Evolutionary conservation across 495 filamentous ascomycete species (phyloP), one percentile per base, ranked within the genome.

Genomic region (Penicillium arizonense): DNA sequence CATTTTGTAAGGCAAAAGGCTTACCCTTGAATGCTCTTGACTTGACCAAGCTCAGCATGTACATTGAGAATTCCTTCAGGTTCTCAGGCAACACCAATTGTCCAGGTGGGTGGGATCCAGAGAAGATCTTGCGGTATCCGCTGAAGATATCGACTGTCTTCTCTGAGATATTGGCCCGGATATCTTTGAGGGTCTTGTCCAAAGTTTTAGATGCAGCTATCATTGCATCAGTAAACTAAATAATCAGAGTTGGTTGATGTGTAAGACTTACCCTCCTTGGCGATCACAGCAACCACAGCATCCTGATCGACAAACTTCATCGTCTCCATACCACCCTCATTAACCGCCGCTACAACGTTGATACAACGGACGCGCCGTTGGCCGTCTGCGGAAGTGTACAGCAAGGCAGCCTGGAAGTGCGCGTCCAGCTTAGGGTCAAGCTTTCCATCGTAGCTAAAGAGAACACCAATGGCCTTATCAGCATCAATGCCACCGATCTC

Each of bases 381-480:
- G 5, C 94, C 94, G 47, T 82, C 84, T 8, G 90, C 88, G 9
- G 94, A 96, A 1, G 94, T 99, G 67, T 97, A 97, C 13, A 99
- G 82, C 24, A 97, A 74, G 0, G 94, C 94, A 21, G 89, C 87
- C 71, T 99, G 94, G 80, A 99, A 99, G 73, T 99, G 95, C 3
- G 93, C 93, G 65, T 99, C 94, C 16, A 97, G 80, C 66, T 96
- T 96, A 20, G 91, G 76, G 72, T 97, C 94, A 14, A 99, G 83
- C 69, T 97, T 99, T 43, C 95, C 94, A 67, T 99, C 94, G 64
- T 97, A 96, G 63, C 85, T 88, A 72, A 99, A 99, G 52, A 91
- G 84, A 5, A 97, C 90, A 20, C 86, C 90, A 50, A 99, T 75
- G 4, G 91, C 90, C 70, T 96, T 96, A 67, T 99, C 94, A 28